Base-by-base conservation (phyloP, 306 rosid species). In the Cicer judaicum region DNA sequence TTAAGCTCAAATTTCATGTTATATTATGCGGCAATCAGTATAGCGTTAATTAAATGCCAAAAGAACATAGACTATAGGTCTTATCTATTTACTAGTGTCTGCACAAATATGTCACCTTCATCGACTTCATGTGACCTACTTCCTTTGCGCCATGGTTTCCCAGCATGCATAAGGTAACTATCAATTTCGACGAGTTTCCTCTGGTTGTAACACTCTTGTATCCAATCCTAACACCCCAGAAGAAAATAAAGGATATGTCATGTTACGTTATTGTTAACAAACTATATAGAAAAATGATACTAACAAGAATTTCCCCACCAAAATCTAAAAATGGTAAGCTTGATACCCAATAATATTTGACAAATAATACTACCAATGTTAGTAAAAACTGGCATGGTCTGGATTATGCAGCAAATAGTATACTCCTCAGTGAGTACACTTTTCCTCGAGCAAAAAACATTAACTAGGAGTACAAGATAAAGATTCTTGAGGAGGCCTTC, bases 81-180 rank as follows among this genome's bases (percentile, higher is more conserved):
- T 52, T 64, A 65, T 72, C 72, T 34, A 70, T 56, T 62, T 48
- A 63, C 64, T 36, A 78, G 62, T 13, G 40, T 12, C 40, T 36
- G 41, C 12, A 74, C 73, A 71, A 66, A n/a, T 70, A 60, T 71
- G 60, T 83, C 60, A 91, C 98, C 96, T 84, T 75, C 80, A 62
- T 21, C 67, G 68, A 54, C 62, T 67, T 81, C 85, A 24, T 49
- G 83, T 50, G 90, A 64, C 70, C 41, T 78, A 61, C 84, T 46
- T 77, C 88, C 84, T 88, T 87, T 88, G 61, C 95, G 89, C 98
- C 97, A 94, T 11, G 97, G 96, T 73, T 89, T 91, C 66, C 98
- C 96, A 53, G 88, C 89, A 84, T 89, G 88, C 85, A 89, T 84
- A 21, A 94, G 85, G 80, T 87, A 87, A 75, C 57, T 85, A 67